Evolutionary conservation across 768 basidiomycete genomes (phyloP).

Genomic region (Phaeotremella fagi): DNA sequence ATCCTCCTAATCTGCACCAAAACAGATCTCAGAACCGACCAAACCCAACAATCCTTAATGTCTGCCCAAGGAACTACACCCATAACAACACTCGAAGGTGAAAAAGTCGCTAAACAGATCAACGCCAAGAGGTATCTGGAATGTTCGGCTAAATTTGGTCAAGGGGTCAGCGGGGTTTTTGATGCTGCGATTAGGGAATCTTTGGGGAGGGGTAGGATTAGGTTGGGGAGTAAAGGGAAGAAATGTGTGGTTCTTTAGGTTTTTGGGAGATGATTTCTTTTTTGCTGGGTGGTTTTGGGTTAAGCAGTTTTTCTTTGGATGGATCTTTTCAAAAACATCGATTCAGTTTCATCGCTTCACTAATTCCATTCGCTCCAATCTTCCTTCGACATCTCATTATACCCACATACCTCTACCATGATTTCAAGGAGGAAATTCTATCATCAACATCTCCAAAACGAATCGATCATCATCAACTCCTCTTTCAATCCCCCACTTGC

Average conservation of each 20-base stretch:
- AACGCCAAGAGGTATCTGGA: conserved; percentile 83
- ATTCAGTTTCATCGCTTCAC: too few species aligned
- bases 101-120: conserved; percentile 81
- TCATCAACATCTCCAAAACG: too few species aligned
- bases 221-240: conserved; percentile 35
- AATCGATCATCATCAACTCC: too few species aligned
- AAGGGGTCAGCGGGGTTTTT: conserved; percentile 88
- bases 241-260: conserved; percentile 65
- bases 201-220: conserved; percentile 58
- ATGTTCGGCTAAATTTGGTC: conserved; percentile 88
- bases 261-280: too few species aligned
- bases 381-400: too few species aligned
- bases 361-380: too few species aligned
- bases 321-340: too few species aligned
- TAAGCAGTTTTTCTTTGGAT: too few species aligned
- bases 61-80: conserved; percentile 71
- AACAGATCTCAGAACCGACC: conserved; percentile 46
- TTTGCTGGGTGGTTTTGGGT: too few species aligned
- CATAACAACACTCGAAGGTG: conserved; percentile 76
- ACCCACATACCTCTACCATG: too few species aligned
- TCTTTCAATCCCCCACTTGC: too few species aligned
- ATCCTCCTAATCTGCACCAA: conserved; percentile 48
- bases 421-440: too few species aligned
- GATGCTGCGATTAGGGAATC: conserved; percentile 81
- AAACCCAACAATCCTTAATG: conserved; percentile 50